These are phyloP conservation scores for Monascus purpureus DNA, from an alignment of 495 filamentous ascomycete species.

Conservation along the genomic window DNA sequence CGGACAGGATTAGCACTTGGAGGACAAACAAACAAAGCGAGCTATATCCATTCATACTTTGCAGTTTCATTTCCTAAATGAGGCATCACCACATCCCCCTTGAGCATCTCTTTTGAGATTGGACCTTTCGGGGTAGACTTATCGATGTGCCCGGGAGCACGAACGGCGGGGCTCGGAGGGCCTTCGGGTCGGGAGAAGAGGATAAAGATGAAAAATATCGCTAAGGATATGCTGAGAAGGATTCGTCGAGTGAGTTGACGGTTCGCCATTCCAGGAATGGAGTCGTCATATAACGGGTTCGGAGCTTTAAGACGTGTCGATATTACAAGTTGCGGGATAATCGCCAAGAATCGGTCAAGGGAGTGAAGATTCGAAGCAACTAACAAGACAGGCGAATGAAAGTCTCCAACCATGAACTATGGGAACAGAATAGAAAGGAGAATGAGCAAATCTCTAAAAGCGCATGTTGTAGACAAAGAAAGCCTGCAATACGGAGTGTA, in stretches of 20 bases:
- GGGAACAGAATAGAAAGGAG: too few species aligned
- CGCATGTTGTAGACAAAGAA: not conserved
- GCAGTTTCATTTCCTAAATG: constrained; percentile 85
- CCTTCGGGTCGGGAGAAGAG: constrained; percentile 28
- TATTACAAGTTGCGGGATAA: not conserved
- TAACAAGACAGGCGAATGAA: too few species aligned
- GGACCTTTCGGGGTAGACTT: constrained; percentile 12
- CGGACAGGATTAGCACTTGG: not conserved
- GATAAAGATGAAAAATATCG: constrained; percentile 24
- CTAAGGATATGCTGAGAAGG: constrained; percentile 19
- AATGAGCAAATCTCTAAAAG: too few species aligned
- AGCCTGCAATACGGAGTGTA: not conserved
- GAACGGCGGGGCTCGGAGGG: constrained; percentile 26
- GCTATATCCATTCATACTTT: constrained; percentile 26
- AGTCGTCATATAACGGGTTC: constrained; percentile 1
- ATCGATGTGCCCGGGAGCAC: constrained; percentile 28
- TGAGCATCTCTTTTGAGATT: constrained; percentile 35
- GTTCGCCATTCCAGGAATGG: constrained; percentile 19
- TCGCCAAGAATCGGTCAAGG: not conserved
- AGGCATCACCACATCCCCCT: constrained; percentile 72
- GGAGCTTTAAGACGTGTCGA: not conserved
- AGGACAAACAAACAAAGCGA: not conserved
- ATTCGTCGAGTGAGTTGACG: constrained; percentile 30
- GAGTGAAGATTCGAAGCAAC: too few species aligned
- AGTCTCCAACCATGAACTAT: too few species aligned